Percentiles rank a stretch among this genome's conserved stretches.
Conservation (phyloP, 306 rosid genomes). For the Rosa rugosa region DNA sequence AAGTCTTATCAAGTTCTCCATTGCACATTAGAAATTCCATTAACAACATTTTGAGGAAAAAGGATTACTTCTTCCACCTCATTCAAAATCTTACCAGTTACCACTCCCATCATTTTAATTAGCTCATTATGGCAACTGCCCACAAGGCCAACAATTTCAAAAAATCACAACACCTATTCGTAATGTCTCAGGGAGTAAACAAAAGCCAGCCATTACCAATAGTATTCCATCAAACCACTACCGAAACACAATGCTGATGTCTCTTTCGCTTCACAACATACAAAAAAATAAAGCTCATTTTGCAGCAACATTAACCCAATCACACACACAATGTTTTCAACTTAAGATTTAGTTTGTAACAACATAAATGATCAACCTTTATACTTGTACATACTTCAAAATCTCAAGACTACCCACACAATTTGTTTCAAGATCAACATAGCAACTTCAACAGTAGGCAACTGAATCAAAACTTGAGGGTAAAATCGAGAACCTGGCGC, state of each 20-base stretch:
- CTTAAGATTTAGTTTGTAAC: background rate
- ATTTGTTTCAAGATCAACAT: background rate
- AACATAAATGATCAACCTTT: background rate
- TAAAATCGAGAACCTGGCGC: constrained; percentile 47
- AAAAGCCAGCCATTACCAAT: constrained; percentile 1
- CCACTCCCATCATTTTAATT: background rate
- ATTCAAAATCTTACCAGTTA: background rate
- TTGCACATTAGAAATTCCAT: background rate
- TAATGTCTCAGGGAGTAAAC: background rate
- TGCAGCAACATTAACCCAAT: background rate
- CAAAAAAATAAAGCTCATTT: background rate
- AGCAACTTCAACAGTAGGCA: background rate
- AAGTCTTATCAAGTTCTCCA: background rate
- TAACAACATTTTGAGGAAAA: background rate
- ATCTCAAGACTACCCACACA: background rate
- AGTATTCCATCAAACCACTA: background rate
- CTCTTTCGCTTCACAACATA: background rate
- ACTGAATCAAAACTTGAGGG: background rate
- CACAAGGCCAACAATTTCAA: background rate
- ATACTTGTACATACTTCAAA: background rate
- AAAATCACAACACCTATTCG: background rate
- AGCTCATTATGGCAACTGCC: background rate
- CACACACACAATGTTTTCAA: background rate
- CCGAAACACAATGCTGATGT: background rate
- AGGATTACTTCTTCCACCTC: background rate